Evolutionary conservation across 805 yeast genomes (phyloP).

Genomic region (Candida nitratophila): DNA sequence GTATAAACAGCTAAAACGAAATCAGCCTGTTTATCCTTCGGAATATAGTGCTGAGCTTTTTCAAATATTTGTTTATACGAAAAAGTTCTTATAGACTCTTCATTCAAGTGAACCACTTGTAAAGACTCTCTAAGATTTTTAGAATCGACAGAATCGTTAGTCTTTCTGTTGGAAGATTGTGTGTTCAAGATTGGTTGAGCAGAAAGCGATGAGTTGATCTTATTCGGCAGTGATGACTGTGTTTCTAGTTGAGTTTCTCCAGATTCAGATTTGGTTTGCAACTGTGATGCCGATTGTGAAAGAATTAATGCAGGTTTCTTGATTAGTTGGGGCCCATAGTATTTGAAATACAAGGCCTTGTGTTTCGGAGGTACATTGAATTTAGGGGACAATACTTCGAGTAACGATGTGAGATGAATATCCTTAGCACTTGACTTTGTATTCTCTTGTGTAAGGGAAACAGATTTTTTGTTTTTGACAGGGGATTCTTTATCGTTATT

Average conservation of each 20-base stretch:
- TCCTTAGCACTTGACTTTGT: not conserved
- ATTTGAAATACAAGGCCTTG: slow-evolving; percentile 48
- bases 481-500: slow-evolving; percentile 1
- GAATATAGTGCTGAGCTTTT: slow-evolving; percentile 48
- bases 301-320: not conserved
- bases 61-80: slow-evolving; percentile 59
- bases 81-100: slow-evolving; percentile 47
- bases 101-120: slow-evolving; percentile 36
- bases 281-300: not conserved
- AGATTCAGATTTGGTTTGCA: not conserved
- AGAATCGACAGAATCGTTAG: not conserved
- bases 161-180: slow-evolving; percentile 10
- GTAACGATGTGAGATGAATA: slow-evolving; percentile 15
- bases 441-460: slow-evolving; percentile 3
- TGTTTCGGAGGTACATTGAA: slow-evolving; percentile 44
- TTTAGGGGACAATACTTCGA: slow-evolving; percentile 24
- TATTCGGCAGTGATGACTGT: not conserved
- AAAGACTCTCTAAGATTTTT: slow-evolving; percentile 35
- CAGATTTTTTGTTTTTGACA: slow-evolving; percentile 1
- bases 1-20: slow-evolving; percentile 54
- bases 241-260: too few species aligned
- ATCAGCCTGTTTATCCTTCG: slow-evolving; percentile 56
- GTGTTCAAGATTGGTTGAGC: not conserved
- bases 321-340: slow-evolving; percentile 28
- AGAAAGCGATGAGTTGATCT: not conserved